phyloP scores from a whole-genome alignment of 208 protist genomes.

The Naegleria lovaniensis region DNA sequence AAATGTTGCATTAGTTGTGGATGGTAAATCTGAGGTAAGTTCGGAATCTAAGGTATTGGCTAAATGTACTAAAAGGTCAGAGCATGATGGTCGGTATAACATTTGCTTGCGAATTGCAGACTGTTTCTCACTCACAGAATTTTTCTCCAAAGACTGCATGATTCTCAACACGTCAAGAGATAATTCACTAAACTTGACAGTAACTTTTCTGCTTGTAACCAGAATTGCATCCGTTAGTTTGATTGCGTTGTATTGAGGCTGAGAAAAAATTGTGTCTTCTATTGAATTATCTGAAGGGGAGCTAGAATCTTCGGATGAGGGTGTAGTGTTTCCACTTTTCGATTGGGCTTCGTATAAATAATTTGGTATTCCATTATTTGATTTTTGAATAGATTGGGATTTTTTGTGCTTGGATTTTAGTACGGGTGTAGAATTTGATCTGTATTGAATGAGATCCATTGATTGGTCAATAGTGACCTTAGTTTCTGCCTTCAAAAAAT shows the following conservation, averaged over 20 bases:
- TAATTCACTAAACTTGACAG: constrained; percentile 30
- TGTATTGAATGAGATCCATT: neutral
- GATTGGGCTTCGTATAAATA: neutral
- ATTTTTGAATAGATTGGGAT: too few relatives aligned
- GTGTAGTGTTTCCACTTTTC: neutral
- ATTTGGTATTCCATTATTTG: neutral
- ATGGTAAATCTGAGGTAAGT: neutral
- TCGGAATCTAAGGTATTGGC: neutral
- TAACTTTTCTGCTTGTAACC: neutral
- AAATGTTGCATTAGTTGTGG: neutral
- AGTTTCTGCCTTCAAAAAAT: constrained; percentile 12
- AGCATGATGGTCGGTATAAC: constrained; percentile 15
- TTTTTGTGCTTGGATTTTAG: neutral
- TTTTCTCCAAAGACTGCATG: constrained; percentile 6
- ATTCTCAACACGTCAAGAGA: constrained; percentile 21
- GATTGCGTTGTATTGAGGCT: neutral
- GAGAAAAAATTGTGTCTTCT: neutral
- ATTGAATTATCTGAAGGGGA: neutral
- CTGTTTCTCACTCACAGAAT: neutral
- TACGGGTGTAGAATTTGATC: neutral
- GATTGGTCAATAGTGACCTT: neutral
- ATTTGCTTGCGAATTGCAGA: neutral
- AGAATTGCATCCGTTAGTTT: neutral
- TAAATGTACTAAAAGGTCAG: neutral
- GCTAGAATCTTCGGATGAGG: neutral